Percentiles rank a stretch among this genome's conserved stretches.
phyloP scores from a whole-genome alignment of 1,284 basidiomycete species.

The Tausonia pullulans region DNA sequence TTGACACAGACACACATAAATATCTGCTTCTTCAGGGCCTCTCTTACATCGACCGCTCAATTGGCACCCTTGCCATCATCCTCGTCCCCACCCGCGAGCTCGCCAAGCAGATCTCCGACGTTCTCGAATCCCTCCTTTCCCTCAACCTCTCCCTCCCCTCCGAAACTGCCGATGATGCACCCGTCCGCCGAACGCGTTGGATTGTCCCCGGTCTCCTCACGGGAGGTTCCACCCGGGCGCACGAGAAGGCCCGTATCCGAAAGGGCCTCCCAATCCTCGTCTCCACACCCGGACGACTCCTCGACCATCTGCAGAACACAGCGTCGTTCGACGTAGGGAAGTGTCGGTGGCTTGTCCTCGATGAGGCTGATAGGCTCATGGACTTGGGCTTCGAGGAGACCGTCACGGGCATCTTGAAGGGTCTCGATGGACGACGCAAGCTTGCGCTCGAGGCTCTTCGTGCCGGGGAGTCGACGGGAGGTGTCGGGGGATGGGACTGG shows the following conservation, averaged over 20 bases:
- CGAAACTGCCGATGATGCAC: conserved; percentile 22
- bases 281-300: conserved; percentile 53
- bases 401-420: conserved; percentile 69
- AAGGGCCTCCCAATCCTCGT: conserved; percentile 64
- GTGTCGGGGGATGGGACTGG: conserved; percentile 75
- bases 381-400: conserved; percentile 56
- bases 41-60: conserved; percentile 65
- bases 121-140: conserved; percentile 52
- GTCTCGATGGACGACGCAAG: conserved; percentile 65
- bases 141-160: conserved; percentile 48
- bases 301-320: conserved; percentile 72
- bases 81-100: conserved; percentile 91
- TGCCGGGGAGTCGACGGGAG: conserved; percentile 5
- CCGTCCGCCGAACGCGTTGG: conserved; percentile 71
- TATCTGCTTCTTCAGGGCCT: conserved; percentile 35
- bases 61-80: conserved; percentile 87
- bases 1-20: no score
- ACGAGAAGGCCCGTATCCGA: conserved; percentile 60
- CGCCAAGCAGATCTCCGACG: conserved; percentile 80
- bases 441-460: conserved; percentile 46
- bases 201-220: conserved; percentile 85
- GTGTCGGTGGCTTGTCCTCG: conserved; percentile 88
- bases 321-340: conserved; percentile 83
- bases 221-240: conserved; percentile 58
- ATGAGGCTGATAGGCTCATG: conserved; percentile 87